These are phyloP conservation scores for Kluyveromyces nonfermentans DNA, from an alignment of 805 yeast species.

Conservation along the genomic window DNA sequence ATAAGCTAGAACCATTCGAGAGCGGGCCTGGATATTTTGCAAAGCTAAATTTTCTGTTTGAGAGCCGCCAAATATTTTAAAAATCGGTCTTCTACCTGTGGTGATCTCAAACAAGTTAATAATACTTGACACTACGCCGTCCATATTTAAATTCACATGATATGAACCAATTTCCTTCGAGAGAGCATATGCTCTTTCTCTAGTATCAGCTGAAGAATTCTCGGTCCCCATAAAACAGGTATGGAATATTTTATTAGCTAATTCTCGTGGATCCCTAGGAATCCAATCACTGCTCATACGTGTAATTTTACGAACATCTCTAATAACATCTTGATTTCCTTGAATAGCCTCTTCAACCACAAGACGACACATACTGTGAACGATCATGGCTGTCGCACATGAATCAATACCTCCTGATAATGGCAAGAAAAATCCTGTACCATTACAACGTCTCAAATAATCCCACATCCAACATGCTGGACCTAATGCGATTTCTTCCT, in stretches of 20 bases:
- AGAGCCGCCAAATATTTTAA: slow-evolving; percentile 89
- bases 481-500: slow-evolving; percentile 94
- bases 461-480: slow-evolving; percentile 99
- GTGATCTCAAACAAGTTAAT: slow-evolving; percentile 73
- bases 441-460: slow-evolving; percentile 80
- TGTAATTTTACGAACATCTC: slow-evolving; percentile 64
- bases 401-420: slow-evolving; percentile 96
- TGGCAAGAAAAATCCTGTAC: slow-evolving; percentile 89
- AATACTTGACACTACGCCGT: slow-evolving; percentile 65
- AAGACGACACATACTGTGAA: slow-evolving; percentile 85
- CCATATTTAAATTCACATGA: slow-evolving; percentile 91
- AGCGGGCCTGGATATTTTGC: slow-evolving; percentile 93
- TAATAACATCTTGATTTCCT: slow-evolving; percentile 69
- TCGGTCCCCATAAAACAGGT: slow-evolving; percentile 94
- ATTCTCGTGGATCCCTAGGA: slow-evolving; percentile 67
- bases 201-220: slow-evolving; percentile 83
- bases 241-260: slow-evolving; percentile 70
- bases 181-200: slow-evolving; percentile 68
- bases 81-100: slow-evolving; percentile 83
- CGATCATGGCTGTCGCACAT: slow-evolving; percentile 94
- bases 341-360: slow-evolving; percentile 59
- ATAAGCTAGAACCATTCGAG: slow-evolving; percentile 90
- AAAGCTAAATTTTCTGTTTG: slow-evolving; percentile 85
- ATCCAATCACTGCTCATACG: slow-evolving; percentile 47
- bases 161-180: slow-evolving; percentile 74